Evolutionary conservation across 2,329 filamentous ascomycete species (phyloP).

Genomic region (Knufia petricola): DNA sequence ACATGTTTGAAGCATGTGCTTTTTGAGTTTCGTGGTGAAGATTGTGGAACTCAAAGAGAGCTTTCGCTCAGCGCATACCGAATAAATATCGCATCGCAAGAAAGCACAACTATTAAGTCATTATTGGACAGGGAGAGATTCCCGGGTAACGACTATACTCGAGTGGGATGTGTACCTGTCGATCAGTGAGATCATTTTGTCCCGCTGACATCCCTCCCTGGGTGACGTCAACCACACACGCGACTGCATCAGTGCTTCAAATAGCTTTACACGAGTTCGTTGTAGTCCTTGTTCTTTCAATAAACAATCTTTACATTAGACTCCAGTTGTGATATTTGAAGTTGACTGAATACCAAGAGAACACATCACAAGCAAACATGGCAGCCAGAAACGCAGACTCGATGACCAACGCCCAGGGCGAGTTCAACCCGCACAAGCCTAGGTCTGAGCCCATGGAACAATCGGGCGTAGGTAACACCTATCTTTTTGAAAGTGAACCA

Average conservation of each 20-base stretch:
- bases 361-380: slow-evolving; percentile 27
- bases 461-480: slow-evolving; percentile 41
- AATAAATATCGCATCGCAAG: no score
- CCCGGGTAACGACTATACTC: no score
- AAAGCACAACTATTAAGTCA: no score
- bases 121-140: no score
- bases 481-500: no score
- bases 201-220: not conserved
- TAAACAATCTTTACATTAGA: no score
- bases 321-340: no score
- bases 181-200: no score
- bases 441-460: slow-evolving; percentile 45
- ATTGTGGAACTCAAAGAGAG: not conserved
- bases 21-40: not conserved
- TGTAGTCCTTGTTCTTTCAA: no score
- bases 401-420: slow-evolving; percentile 43
- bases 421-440: slow-evolving; percentile 45
- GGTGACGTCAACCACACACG: not conserved
- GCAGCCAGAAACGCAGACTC: slow-evolving; percentile 44
- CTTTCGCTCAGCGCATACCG: no score
- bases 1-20: slow-evolving; percentile 10
- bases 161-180: no score
- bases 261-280: no score
- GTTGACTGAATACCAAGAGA: slow-evolving; percentile 4
- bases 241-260: not conserved